Conservation (phyloP, 768 basidiomycete species). For the Atractiella rhizophila region DNA sequence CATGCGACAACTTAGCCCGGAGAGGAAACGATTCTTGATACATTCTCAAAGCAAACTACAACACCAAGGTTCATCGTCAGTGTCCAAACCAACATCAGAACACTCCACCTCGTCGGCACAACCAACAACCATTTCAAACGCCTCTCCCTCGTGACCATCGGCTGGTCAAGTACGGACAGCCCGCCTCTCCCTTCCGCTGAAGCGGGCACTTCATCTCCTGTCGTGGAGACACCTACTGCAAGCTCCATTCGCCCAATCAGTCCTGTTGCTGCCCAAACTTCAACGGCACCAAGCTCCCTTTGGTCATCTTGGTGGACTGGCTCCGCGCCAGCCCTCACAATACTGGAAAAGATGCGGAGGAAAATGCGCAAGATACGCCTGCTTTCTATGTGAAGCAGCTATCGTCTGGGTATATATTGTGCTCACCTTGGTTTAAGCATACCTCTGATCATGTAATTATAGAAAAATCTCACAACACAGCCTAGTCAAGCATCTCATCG, state of each 20-base stretch:
- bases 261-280: slow-evolving; percentile 34
- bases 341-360: slow-evolving; percentile 4
- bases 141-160: slow-evolving; percentile 49
- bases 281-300: slow-evolving; percentile 30
- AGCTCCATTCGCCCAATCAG: slow-evolving; percentile 2
- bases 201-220: slow-evolving; percentile 19
- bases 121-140: slow-evolving; percentile 28
- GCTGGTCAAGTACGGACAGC: no score
- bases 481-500: slow-evolving; percentile 50
- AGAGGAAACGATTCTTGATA: slow-evolving; percentile 39
- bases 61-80: slow-evolving; percentile 35
- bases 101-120: slow-evolving; percentile 18
- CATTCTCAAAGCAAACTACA: slow-evolving; percentile 41
- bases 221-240: slow-evolving; percentile 8
- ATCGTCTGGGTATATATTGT: no score
- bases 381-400: slow-evolving; percentile 41
- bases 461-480: slow-evolving; percentile 32
- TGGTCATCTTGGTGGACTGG: slow-evolving; percentile 40
- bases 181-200: slow-evolving; percentile 25
- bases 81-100: not conserved
- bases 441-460: no score
- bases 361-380: slow-evolving; percentile 19
- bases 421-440: no score
- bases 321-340: slow-evolving; percentile 10
- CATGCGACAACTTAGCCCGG: slow-evolving; percentile 36